Evolutionary conservation across 176 grass and related monocot species (phyloP).

Genomic region (Zoysia pacifica): DNA sequence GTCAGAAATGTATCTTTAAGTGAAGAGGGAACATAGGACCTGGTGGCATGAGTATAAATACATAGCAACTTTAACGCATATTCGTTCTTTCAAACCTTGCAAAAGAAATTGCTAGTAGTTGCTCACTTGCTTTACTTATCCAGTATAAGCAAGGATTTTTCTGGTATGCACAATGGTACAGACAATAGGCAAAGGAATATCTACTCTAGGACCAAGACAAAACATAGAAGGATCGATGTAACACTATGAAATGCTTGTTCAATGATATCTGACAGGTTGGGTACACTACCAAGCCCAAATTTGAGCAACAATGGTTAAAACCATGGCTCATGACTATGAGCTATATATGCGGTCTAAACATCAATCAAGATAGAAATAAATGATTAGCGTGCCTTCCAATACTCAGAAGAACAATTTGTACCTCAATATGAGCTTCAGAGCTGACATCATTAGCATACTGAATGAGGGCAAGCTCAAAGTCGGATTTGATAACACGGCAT

Average conservation of each 20-base stretch:
- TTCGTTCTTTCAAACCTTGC: neutral
- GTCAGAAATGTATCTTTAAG: neutral
- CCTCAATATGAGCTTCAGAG: constrained; percentile 97
- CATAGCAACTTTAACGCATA: neutral
- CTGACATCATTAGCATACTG: constrained; percentile 98
- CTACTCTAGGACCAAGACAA: neutral
- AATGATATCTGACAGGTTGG: neutral
- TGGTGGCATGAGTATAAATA: neutral
- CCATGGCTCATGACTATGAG: neutral
- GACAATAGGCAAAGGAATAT: neutral
- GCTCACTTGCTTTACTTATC: neutral
- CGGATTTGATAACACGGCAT: constrained; percentile 91
- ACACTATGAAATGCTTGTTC: neutral
- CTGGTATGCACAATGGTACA: neutral
- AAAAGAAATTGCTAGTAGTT: constrained; percentile 18
- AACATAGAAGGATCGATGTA: neutral
- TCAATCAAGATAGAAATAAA: constrained; percentile 18
- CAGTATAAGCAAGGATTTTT: neutral
- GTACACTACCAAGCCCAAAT: constrained; percentile 11
- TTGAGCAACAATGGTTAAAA: neutral
- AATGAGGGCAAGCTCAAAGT: constrained; percentile 78
- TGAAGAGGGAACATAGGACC: no score
- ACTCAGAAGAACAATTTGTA: constrained; percentile 31
- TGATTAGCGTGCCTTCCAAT: neutral
- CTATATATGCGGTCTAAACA: neutral